phyloP scores from a whole-genome alignment of 768 basidiomycete species.

The Lactifluus volemus region DNA sequence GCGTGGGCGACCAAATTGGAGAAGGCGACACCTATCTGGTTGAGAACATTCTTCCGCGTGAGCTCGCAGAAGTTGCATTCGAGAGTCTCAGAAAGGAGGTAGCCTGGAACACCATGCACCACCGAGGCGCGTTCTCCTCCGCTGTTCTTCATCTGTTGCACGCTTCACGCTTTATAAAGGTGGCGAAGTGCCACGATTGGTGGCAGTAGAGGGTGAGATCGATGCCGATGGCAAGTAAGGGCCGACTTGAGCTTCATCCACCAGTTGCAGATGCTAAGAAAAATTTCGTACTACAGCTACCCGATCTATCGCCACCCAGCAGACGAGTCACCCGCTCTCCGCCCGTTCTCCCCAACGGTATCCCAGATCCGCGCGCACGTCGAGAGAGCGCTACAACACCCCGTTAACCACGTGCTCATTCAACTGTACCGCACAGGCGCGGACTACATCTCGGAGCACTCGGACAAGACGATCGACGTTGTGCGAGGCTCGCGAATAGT shows the following conservation, averaged over 20 bases:
- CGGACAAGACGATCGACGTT: conserved; percentile 81
- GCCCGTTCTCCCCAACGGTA: conserved; percentile 62
- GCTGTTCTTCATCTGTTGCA: neutral
- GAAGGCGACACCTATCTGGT: conserved; percentile 64
- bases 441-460: conserved; percentile 82
- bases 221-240: conserved; percentile 40
- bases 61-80: conserved; percentile 49
- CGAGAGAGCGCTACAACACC: conserved; percentile 48
- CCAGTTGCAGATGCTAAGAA: neutral
- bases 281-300: conserved; percentile 35
- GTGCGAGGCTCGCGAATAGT: conserved; percentile 65
- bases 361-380: conserved; percentile 54
- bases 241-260: neutral
- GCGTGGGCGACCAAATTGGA: conserved; percentile 37
- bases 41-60: conserved; percentile 45
- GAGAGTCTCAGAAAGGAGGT: conserved; percentile 55
- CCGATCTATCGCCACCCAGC: conserved; percentile 80
- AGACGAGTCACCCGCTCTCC: conserved; percentile 63
- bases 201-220: conserved; percentile 55
- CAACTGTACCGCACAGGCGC: conserved; percentile 72
- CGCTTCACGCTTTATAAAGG: conserved; percentile 31
- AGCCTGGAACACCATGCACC: conserved; percentile 64
- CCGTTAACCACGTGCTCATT: conserved; percentile 77
- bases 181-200: conserved; percentile 61
- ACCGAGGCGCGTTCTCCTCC: conserved; percentile 43